phyloP scores from a whole-genome alignment of 1,139 yeast species.

The Ogataea hybrid region DNA sequence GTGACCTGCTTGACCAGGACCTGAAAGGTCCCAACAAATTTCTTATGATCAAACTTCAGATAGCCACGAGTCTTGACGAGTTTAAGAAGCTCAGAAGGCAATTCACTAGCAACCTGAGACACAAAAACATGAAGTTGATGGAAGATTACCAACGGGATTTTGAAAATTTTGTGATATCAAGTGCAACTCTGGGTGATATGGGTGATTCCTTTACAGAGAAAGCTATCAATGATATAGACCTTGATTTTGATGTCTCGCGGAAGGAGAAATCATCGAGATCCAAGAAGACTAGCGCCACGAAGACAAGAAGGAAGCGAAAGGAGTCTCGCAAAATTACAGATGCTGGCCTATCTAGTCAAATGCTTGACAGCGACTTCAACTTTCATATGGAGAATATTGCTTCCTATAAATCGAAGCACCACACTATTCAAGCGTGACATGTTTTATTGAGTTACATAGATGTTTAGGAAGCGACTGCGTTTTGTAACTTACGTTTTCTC shows the following conservation, averaged over 20 bases:
- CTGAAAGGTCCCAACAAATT: constrained; percentile 25
- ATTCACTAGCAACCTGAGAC: constrained; percentile 19
- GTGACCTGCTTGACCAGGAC: constrained; percentile 31
- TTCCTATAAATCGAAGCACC: not conserved
- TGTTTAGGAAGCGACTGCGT: not conserved
- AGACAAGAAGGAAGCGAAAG: not conserved
- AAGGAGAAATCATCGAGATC: not conserved
- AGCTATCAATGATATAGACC: constrained; percentile 6
- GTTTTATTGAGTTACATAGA: not conserved
- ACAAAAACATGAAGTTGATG: constrained; percentile 16
- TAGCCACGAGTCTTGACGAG: constrained; percentile 29
- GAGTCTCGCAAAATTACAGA: constrained; percentile 1
- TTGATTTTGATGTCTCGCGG: constrained; percentile 1
- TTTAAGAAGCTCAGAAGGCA: constrained; percentile 27
- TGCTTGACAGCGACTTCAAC: constrained; percentile 1
- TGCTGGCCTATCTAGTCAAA: not conserved
- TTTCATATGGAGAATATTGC: not conserved
- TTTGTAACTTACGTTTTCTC: constrained; percentile 3
- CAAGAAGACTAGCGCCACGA: no score
- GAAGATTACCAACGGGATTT: constrained; percentile 14
- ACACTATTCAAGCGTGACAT: not conserved
- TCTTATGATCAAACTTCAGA: constrained; percentile 35
- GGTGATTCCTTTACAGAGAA: constrained; percentile 14
- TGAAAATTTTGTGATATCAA: constrained; percentile 19
- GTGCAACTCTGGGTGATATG: constrained; percentile 21